Percentiles rank a stretch among this genome's conserved stretches.
Evolutionary conservation across 1,139 yeast species (phyloP).

Genomic region (Pichia sp.): DNA sequence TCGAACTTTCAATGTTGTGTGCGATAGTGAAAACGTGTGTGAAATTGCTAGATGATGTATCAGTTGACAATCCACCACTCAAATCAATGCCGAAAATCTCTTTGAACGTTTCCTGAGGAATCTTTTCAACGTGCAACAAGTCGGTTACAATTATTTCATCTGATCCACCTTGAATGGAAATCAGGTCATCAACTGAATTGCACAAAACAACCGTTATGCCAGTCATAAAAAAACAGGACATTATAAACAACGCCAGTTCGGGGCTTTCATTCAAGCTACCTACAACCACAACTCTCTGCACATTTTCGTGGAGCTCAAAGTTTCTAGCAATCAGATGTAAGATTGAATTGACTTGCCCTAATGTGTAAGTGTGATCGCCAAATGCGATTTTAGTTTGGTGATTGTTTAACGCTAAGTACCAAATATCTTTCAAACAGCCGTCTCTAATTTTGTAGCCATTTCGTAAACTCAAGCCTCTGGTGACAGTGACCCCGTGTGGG

Average conservation of each 20-base stretch:
- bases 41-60: not conserved
- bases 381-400: conserved; percentile 1
- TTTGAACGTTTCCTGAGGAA: not conserved
- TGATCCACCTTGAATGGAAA: conserved; percentile 7
- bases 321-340: conserved; percentile 18
- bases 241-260: conserved; percentile 23
- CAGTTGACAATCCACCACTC: not conserved
- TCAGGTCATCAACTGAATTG: conserved; percentile 4
- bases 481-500: conserved; percentile 56
- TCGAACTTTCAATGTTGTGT: not conserved
- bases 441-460: conserved; percentile 60
- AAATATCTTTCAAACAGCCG: conserved; percentile 65
- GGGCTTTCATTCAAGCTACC: conserved; percentile 19
- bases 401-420: conserved; percentile 40
- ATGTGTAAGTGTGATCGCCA: conserved; percentile 7
- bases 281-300: conserved; percentile 23
- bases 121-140: conserved; percentile 3
- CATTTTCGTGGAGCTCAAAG: conserved; percentile 8
- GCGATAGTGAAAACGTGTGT: conserved; percentile 3
- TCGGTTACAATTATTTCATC: conserved; percentile 18
- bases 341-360: conserved; percentile 23
- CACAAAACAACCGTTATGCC: conserved; percentile 25
- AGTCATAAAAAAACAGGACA: conserved; percentile 27
- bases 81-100: conserved; percentile 8
- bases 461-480: conserved; percentile 63